Evolutionary conservation across 192 early-diverging fungal genomes (phyloP).

Genomic region (Coemansia sp.): DNA sequence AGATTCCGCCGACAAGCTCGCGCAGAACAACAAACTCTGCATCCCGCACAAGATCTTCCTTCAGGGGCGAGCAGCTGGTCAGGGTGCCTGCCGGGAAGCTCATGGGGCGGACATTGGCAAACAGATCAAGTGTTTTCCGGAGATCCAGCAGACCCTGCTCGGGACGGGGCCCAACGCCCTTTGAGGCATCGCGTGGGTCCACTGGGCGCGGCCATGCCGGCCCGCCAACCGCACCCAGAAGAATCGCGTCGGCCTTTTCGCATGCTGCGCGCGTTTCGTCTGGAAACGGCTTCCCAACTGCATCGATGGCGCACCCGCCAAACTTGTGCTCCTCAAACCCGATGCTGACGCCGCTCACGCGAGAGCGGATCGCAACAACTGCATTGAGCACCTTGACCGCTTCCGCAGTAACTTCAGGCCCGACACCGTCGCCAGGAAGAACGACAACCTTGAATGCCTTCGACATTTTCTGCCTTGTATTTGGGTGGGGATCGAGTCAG

Average conservation of each 20-base stretch:
- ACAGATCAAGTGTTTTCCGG: constrained; percentile 90
- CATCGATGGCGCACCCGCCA: constrained; percentile 91
- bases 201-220: constrained; percentile 86
- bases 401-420: constrained; percentile 92
- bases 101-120: constrained; percentile 96
- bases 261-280: constrained; percentile 79
- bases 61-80: constrained; percentile 82
- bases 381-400: constrained; percentile 87
- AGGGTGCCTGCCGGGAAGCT: constrained; percentile 85
- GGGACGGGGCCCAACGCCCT: constrained; percentile 78
- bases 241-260: constrained; percentile 82
- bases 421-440: constrained; percentile 92
- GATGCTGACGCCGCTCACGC: constrained; percentile 62
- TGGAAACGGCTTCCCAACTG: constrained; percentile 84
- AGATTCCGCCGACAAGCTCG: constrained; percentile 96
- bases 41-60: constrained; percentile 85
- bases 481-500: background rate
- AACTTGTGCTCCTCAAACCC: constrained; percentile 80
- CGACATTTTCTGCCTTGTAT: constrained; percentile 24
- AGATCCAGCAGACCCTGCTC: constrained; percentile 93
- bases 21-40: constrained; percentile 91
- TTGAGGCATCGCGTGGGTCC: constrained; percentile 65
- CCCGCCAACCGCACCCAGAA: constrained; percentile 97
- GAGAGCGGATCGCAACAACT: constrained; percentile 64
- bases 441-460: constrained; percentile 66